Base-by-base conservation (phyloP, 306 rosid species). In the Vigna trinervia region DNA sequence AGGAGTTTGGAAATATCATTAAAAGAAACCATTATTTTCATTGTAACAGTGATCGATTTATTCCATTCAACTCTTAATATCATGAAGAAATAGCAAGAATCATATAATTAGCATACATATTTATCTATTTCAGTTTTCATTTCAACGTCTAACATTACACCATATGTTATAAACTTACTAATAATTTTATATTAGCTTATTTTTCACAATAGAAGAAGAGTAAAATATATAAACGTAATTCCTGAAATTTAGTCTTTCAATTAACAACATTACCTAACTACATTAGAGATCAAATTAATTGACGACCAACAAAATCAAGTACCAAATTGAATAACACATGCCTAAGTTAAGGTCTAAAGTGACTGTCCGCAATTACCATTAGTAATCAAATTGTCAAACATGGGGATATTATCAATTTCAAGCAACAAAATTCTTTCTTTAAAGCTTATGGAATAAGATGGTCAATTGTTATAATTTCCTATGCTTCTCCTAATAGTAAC, bases 11-110 rank as follows among this genome's bases (percentile, higher is more conserved):
- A 30, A 30, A 30, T 15, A 57, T 51, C 68, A 32, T 11, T 32
- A 52, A 76, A 47, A 59, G 8, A 59, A 5, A 38, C 5, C 1
- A 41, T 36, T 28, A 48, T 68, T 10, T 43, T 74, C 52, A 60
- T 17, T 14, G 38, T 57, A 36, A 46, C 54, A 66, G 51, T 45
- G 60, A 77, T 34, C 74, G 39, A 43, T 22, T 69, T 52, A 57
- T 75, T 56, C 22, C 54, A 17, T 51, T 58, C 58, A 12, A 75
- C 54, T 13, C 45, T 5, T 69, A 69, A 67, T 45, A 46, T 13
- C 20, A 68, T 14, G 8, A 75, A 61, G 60, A 43, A 80, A 57
- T 50, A 54, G 28, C 68, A 43, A 73, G 30, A 30, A 66, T 32
- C 51, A 71, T 41, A 36, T 17, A 43, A 36, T 50, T 64, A 63